Percentiles rank a stretch among this genome's conserved stretches.
Evolutionary conservation across 2,329 filamentous ascomycete species (phyloP).

Genomic region (Aureobasidium zeae): DNA sequence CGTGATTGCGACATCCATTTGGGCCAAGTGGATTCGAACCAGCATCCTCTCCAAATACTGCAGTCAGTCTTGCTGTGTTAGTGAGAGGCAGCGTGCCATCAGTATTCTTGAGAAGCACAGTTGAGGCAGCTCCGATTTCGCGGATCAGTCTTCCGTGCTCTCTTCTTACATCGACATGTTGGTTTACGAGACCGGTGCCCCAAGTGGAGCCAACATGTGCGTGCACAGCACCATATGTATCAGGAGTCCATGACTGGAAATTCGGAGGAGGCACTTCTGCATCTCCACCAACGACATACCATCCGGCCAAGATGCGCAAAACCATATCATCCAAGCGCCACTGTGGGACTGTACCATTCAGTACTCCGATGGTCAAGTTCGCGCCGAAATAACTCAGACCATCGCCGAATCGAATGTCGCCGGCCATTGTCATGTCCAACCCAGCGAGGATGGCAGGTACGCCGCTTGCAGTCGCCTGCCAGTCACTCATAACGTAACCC

Average conservation of each 20-base stretch:
- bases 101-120: constrained; percentile 41
- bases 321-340: constrained; percentile 36
- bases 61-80: constrained; percentile 37
- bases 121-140: constrained; percentile 44
- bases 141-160: constrained; percentile 66
- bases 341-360: constrained; percentile 25
- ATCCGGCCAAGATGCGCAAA: constrained; percentile 36
- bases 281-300: constrained; percentile 44
- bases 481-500: constrained; percentile 59
- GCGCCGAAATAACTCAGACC: constrained; percentile 21
- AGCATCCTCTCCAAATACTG: constrained; percentile 42
- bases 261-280: constrained; percentile 37
- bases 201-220: constrained; percentile 50
- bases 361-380: constrained; percentile 22
- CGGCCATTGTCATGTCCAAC: constrained; percentile 60
- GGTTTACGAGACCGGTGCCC: constrained; percentile 45
- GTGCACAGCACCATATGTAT: constrained; percentile 59
- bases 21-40: constrained; percentile 37
- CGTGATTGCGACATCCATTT: constrained; percentile 38
- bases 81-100: constrained; percentile 36
- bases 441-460: constrained; percentile 51
- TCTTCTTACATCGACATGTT: constrained; percentile 67
- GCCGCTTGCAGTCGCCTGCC: constrained; percentile 54
- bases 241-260: constrained; percentile 39
- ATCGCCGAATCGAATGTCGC: constrained; percentile 27